phyloP scores from a whole-genome alignment of 2,329 filamentous ascomycete genomes.

The Cryphonectria naterciae region DNA sequence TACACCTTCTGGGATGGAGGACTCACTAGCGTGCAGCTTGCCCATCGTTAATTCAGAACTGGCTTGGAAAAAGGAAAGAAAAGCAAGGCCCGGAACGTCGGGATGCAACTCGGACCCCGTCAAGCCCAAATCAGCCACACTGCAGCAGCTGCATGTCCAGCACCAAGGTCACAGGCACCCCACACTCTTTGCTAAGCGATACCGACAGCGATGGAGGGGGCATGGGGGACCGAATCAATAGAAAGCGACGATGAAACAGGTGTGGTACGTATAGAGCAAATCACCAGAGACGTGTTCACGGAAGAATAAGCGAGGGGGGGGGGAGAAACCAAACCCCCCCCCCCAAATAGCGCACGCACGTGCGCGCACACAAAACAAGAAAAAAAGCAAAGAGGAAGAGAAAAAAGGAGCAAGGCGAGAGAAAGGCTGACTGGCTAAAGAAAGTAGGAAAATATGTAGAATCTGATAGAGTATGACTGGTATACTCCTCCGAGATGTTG shows the following conservation, averaged over 20 bases:
- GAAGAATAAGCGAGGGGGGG: neutral
- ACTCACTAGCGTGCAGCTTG: neutral
- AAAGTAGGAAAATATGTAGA: no score
- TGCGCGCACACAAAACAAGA: no score
- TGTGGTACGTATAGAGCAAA: neutral
- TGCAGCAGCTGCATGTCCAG: neutral
- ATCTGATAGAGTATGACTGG: no score
- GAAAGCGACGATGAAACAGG: neutral
- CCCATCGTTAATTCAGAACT: neutral
- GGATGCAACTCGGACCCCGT: neutral
- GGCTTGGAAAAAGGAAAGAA: neutral
- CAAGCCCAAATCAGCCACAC: neutral
- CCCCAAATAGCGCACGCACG: no score
- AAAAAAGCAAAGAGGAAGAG: neutral
- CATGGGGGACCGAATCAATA: neutral
- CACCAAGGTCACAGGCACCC: neutral
- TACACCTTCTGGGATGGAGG: neutral
- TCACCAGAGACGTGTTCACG: neutral
- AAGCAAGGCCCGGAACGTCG: neutral
- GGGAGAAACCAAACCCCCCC: no score
- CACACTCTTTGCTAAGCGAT: neutral
- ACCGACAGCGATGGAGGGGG: neutral
- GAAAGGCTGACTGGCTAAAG: no score
- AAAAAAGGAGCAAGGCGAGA: no score
- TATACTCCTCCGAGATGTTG: no score